Conservation (phyloP, 371 early-diverging fungal genomes). For the Mucor racemosus region DNA sequence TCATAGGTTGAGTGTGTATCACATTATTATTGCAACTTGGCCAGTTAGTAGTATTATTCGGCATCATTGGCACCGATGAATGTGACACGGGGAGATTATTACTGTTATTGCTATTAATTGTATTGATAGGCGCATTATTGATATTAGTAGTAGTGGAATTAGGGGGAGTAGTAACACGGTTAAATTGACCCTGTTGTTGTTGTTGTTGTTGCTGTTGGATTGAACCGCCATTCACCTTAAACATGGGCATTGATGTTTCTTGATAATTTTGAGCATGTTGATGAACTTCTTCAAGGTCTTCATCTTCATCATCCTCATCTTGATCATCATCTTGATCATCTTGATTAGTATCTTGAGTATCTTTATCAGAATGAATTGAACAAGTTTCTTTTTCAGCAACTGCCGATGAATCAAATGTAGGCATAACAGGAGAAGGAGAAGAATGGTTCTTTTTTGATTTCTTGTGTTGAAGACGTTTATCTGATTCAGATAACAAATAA, state of each 20-base stretch:
- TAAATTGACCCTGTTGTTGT: neutral
- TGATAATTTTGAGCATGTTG: neutral
- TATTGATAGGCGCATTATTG: neutral
- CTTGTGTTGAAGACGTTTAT: conserved; percentile 7
- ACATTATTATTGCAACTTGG: conserved; percentile 1
- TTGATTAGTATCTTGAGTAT: neutral
- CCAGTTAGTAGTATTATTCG: conserved; percentile 19
- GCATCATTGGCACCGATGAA: conserved; percentile 19
- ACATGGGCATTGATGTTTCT: neutral
- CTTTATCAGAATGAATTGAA: neutral
- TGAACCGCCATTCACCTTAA: neutral
- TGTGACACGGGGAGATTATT: conserved; percentile 16
- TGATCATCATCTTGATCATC: conserved; percentile 6
- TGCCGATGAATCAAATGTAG: neutral
- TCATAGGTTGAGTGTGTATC: neutral
- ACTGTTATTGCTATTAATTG: neutral
- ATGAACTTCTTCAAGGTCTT: neutral
- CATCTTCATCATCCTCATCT: conserved; percentile 2
- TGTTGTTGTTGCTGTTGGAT: conserved; percentile 1
- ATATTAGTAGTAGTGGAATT: neutral
- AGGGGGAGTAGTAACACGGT: neutral
- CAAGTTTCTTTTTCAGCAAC: neutral
- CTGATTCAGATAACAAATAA: conserved; percentile 34
- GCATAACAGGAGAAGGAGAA: neutral
- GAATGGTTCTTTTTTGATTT: conserved; percentile 4